Evolutionary conservation across 805 yeast species (phyloP).

Genomic region (Candida vaughaniae): DNA sequence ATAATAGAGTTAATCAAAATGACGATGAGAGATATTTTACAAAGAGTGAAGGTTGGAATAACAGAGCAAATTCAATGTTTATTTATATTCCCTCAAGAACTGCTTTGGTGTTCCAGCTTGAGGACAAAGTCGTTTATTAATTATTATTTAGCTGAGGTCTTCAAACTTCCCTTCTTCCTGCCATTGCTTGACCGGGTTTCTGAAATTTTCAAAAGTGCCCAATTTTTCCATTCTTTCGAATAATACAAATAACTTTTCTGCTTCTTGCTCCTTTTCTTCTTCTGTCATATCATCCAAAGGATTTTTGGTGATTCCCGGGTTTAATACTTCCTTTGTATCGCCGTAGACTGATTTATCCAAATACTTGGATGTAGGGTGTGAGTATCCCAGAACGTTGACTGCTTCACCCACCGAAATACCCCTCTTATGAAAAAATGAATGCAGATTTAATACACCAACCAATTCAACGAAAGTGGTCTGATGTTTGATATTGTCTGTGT

Average conservation of each 20-base stretch:
- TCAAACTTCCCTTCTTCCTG: constrained; percentile 32
- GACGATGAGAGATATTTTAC: constrained; percentile 63
- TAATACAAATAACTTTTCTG: constrained; percentile 40
- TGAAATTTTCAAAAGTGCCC: constrained; percentile 33
- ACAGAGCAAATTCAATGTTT: constrained; percentile 71
- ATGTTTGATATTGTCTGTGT: constrained; percentile 11
- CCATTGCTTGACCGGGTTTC: constrained; percentile 41
- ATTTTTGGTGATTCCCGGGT: constrained; percentile 1
- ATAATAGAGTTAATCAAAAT: constrained; percentile 51
- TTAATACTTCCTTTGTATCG: constrained; percentile 2
- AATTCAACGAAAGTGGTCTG: constrained; percentile 17
- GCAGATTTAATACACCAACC: constrained; percentile 20
- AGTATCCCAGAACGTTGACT: constrained; percentile 15
- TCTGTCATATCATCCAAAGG: constrained; percentile 26
- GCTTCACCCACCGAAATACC: constrained; percentile 14
- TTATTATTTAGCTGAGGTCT: constrained; percentile 10
- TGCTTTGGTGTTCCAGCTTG: constrained; percentile 39
- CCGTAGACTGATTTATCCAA: constrained; percentile 7
- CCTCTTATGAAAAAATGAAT: constrained; percentile 15
- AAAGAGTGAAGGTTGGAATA: constrained; percentile 76
- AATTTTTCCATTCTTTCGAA: constrained; percentile 41
- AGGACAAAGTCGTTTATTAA: constrained; percentile 20
- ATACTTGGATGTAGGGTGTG: constrained; percentile 17
- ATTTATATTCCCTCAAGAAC: constrained; percentile 79
- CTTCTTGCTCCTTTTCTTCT: constrained; percentile 45